Evolutionary conservation across 129 eudicot genomes (phyloP).

Genomic region (Kitagawia praeruptora): DNA sequence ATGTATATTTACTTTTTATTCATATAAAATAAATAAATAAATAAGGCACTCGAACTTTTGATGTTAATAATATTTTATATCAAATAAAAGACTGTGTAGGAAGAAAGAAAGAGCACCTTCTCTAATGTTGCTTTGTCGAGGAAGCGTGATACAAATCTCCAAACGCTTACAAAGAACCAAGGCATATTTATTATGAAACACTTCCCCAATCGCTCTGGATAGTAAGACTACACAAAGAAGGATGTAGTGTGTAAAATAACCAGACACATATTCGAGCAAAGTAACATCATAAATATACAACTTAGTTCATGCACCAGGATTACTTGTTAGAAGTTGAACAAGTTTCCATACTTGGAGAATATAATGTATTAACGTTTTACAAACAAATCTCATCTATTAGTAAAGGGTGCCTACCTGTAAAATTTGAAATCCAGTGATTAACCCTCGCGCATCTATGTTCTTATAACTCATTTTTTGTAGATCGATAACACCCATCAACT

Average conservation of each 20-base stretch:
- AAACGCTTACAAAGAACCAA: conserved; percentile 47
- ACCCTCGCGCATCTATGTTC: conserved; percentile 63
- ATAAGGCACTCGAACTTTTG: background rate
- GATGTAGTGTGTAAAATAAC: background rate
- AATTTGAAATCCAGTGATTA: conserved; percentile 73
- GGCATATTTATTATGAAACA: conserved; percentile 52
- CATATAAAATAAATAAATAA: background rate
- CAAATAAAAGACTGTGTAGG: background rate
- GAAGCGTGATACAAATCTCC: conserved; percentile 53
- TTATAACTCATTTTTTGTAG: conserved; percentile 41
- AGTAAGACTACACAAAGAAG: conserved; percentile 40
- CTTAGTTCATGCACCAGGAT: background rate
- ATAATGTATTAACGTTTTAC: background rate
- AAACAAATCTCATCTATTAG: background rate
- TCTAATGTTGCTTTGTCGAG: conserved; percentile 54
- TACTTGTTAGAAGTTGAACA: background rate
- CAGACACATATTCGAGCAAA: background rate
- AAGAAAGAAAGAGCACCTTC: conserved; percentile 32
- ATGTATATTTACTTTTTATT: background rate
- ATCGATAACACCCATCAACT: conserved; percentile 54
- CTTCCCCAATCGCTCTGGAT: conserved; percentile 58
- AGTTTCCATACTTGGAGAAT: background rate
- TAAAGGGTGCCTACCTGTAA: conserved; percentile 42
- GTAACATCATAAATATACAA: background rate
- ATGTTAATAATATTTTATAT: background rate